Conservation (phyloP, 2,329 filamentous ascomycete species). For the Microdochium bolleyi region DNA sequence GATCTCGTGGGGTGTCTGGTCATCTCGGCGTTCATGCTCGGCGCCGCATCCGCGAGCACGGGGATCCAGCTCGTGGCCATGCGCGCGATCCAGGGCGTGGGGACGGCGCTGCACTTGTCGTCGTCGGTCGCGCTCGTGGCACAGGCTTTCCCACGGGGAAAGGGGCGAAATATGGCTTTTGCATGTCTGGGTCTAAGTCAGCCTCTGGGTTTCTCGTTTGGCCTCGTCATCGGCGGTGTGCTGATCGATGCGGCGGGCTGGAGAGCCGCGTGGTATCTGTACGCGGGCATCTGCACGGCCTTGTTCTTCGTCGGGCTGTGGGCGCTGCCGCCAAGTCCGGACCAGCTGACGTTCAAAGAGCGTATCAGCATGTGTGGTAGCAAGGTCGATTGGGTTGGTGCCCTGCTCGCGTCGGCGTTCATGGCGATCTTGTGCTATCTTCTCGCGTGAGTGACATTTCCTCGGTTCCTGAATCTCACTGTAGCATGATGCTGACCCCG, state of each 20-base stretch:
- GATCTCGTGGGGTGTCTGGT: conserved; percentile 7
- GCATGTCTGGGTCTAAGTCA: conserved; percentile 24
- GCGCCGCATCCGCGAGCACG: conserved; percentile 4
- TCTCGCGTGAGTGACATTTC: conserved; percentile 28
- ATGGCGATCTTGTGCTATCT: conserved; percentile 35
- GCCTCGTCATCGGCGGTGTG: conserved; percentile 30
- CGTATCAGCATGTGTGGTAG: conserved; percentile 12
- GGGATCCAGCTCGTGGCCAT: conserved; percentile 9
- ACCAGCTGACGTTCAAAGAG: background rate
- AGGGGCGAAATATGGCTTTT: conserved; percentile 15
- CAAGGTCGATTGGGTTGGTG: conserved; percentile 40
- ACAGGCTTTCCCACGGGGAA: conserved; percentile 4
- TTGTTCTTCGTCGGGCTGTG: conserved; percentile 16
- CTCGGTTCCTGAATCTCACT: background rate
- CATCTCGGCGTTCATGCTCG: conserved; percentile 6
- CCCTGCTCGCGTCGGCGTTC: conserved; percentile 25
- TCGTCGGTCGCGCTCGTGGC: conserved; percentile 9
- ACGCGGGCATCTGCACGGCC: conserved; percentile 13
- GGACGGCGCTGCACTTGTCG: conserved; percentile 11
- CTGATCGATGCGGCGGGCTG: conserved; percentile 26
- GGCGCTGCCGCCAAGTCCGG: conserved; percentile 10
- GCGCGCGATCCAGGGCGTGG: conserved; percentile 8
- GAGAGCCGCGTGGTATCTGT: conserved; percentile 24
- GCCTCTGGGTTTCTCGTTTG: conserved; percentile 28
- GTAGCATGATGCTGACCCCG: background rate